These are phyloP conservation scores for Lentinula novae-zelandiae DNA, from an alignment of 1,284 basidiomycete genomes.

Conservation along the genomic window DNA sequence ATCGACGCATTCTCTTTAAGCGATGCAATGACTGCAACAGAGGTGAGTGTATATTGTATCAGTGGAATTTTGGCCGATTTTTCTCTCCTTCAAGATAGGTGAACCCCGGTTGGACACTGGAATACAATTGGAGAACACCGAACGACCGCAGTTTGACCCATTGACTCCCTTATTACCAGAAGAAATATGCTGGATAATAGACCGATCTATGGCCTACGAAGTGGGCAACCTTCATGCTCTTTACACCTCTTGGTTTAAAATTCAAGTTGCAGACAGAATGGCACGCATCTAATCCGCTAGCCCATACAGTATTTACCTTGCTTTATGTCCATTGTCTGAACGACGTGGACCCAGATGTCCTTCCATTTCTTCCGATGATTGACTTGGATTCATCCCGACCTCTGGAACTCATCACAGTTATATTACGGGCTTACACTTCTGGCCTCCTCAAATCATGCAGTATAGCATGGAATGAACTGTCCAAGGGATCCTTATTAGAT, in stretches of 20 bases:
- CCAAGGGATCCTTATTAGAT: conserved; percentile 71
- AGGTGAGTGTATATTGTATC: conserved; percentile 19
- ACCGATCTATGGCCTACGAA: conserved; percentile 77
- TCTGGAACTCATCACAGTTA: conserved; percentile 58
- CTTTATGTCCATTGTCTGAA: conserved; percentile 72
- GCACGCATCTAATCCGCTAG: conserved; percentile 80
- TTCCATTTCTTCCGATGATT: conserved; percentile 28
- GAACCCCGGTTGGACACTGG: conserved; percentile 90
- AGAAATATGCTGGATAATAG: conserved; percentile 87
- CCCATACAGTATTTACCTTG: conserved; percentile 83
- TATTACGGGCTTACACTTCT: conserved; percentile 68
- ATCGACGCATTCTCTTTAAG: conserved; percentile 69
- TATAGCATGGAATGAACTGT: conserved; percentile 77
- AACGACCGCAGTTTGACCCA: conserved; percentile 57
- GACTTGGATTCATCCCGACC: conserved; percentile 40
- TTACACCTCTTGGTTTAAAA: background rate
- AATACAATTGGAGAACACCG: conserved; percentile 39
- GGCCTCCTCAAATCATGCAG: conserved; percentile 84
- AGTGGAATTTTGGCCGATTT: background rate
- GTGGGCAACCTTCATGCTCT: conserved; percentile 37
- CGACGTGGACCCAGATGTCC: conserved; percentile 55
- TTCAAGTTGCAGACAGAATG: conserved; percentile 66
- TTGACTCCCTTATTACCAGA: conserved; percentile 58
- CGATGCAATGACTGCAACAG: conserved; percentile 80
- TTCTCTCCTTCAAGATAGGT: conserved; percentile 61